Evolutionary conservation across 2,329 filamentous ascomycete species (phyloP).

Genomic region (Calonectria leucothoes): DNA sequence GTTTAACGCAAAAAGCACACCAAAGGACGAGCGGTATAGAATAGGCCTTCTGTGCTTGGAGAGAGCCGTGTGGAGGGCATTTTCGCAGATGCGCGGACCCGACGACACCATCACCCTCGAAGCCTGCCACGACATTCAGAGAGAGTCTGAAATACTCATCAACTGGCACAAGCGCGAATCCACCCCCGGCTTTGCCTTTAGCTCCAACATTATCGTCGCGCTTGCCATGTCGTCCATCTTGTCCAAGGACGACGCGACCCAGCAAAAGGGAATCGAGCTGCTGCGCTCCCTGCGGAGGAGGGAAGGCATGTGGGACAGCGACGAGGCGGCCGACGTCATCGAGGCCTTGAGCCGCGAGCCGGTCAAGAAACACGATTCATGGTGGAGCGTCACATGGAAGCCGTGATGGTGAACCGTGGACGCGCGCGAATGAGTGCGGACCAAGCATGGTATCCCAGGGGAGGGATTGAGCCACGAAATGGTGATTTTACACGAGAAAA

Average conservation of each 20-base stretch:
- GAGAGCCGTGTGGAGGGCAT: neutral
- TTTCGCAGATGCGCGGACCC: neutral
- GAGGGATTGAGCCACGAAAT: neutral
- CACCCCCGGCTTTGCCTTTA: neutral
- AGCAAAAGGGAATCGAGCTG: neutral
- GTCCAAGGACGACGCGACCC: neutral
- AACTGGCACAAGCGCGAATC: neutral
- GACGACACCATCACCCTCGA: neutral
- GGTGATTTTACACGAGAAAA: too few relatives aligned
- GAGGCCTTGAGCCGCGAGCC: neutral
- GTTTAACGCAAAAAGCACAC: neutral
- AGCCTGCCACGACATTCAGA: neutral
- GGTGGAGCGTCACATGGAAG: neutral
- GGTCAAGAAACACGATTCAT: neutral
- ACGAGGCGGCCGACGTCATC: neutral
- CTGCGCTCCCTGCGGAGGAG: neutral
- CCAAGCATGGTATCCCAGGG: too few relatives aligned
- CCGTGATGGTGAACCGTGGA: too few relatives aligned
- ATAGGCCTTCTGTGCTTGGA: neutral
- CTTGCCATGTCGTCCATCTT: neutral
- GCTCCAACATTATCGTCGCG: neutral
- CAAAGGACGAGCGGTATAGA: neutral
- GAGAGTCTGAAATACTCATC: neutral
- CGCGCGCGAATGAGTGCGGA: too few relatives aligned
- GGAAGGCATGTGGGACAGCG: neutral